A percentile compares a stretch with the other conserved stretches of the same genome.
These are phyloP conservation scores for Claviceps monticola DNA, from an alignment of 2,329 filamentous ascomycete genomes.

Conservation along the genomic window DNA sequence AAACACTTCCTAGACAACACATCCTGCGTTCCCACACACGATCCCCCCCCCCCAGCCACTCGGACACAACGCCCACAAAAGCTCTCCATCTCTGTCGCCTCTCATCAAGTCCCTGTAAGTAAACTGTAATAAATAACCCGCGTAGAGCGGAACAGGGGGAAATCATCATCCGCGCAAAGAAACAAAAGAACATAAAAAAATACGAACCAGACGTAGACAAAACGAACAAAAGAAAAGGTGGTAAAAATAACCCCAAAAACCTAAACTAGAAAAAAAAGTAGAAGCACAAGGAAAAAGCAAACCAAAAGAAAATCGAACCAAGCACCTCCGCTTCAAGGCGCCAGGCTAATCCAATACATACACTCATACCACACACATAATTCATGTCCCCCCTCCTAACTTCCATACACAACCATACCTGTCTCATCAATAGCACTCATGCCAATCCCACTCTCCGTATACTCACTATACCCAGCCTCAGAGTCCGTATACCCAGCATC, in stretches of 20 bases:
- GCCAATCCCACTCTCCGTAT: slow-evolving; percentile 29
- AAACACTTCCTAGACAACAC: not conserved
- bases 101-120: not conserved
- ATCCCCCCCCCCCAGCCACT: not conserved
- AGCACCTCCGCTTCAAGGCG: not conserved
- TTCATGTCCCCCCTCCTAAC: not conserved
- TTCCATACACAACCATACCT: slow-evolving; percentile 22
- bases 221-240: not conserved
- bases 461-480: slow-evolving; percentile 29
- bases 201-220: not conserved
- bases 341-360: not conserved
- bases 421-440: slow-evolving; percentile 12
- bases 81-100: not conserved
- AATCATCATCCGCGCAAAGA: not conserved
- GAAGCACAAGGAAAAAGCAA: not conserved
- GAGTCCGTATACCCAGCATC: slow-evolving; percentile 16
- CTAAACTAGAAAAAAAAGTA: not conserved
- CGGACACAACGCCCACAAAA: not conserved
- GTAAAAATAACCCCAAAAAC: not conserved
- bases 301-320: too few relatives aligned
- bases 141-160: not conserved
- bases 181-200: not conserved
- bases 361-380: not conserved
- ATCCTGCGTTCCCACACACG: too few relatives aligned
- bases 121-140: not conserved